Base-by-base conservation (phyloP, 2,329 filamentous ascomycete genomes). In the Ophiosphaerella korrae region DNA sequence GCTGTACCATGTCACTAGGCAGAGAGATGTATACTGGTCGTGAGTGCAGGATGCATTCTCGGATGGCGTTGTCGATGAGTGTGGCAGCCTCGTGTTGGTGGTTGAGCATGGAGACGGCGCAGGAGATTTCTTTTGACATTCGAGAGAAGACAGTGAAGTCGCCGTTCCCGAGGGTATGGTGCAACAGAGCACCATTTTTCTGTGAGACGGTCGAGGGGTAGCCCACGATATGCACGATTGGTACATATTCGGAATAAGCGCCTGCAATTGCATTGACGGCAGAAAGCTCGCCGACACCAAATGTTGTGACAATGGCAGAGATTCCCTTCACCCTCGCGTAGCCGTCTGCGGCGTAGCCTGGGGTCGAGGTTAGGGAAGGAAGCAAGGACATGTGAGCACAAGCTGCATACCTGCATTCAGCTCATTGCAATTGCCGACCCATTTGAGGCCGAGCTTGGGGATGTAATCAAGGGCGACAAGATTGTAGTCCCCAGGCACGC, bases 21-120 rank as follows among this genome's bases (percentile, higher is more conserved):
- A 96, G 78, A 68, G 87, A 87, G 62, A 96, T 86, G 74, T 96
- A 96, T 42, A 95, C 89, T 2, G 92, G 92, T 16, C 88, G 83
- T 53, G 87, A 90, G 49, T 83, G 80, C 38, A 90, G 74, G 77
- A 84, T 90, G 71, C 90, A 94, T 74, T 91, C 82, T 29, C 83
- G 83, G 24, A 96, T 81, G 3, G 88, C 85, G 63, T 89, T 82
- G 70, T 96, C 92, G 61, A 96, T 92, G 64, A 91, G 84, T 12
- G 80, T 77, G 8, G 90, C 86, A 36, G 89, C 88, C 58, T 89
- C 87, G 51, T 80, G 74, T 1, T 88, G 84, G 56, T 89, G 82
- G 67, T 85, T 87, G 49, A 96, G 80, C 63, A 87, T 86, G 46
- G 88, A 85, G 34, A 89, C 80, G 18, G 85, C 84, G 68, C 86